phyloP scores from a whole-genome alignment of 208 protist species.

The Crithidia bombi region DNA sequence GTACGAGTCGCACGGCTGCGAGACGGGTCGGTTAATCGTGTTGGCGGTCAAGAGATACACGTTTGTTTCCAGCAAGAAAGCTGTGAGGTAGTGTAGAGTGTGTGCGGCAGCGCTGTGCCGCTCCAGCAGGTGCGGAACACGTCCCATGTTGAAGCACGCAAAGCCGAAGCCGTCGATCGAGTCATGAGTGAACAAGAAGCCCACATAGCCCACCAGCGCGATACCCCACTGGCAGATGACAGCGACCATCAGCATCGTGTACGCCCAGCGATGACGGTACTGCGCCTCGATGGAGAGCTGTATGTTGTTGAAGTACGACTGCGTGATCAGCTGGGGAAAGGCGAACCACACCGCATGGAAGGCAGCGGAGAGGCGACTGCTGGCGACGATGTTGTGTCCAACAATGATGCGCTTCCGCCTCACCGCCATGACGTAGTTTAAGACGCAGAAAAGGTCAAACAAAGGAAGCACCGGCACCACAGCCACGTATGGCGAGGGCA shows the following conservation, averaged over 20 bases:
- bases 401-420: constrained; percentile 35
- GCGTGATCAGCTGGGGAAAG: constrained; percentile 72
- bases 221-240: constrained; percentile 46
- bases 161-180: constrained; percentile 76
- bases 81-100: constrained; percentile 46
- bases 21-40: constrained; percentile 13
- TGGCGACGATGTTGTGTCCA: constrained; percentile 68
- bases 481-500: constrained; percentile 68
- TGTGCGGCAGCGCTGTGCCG: constrained; percentile 42
- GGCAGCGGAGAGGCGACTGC: constrained; percentile 51
- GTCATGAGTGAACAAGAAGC: constrained; percentile 53
- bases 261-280: constrained; percentile 26
- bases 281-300: not conserved
- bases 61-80: constrained; percentile 68
- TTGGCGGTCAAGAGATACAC: constrained; percentile 47
- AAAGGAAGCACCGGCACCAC: constrained; percentile 70
- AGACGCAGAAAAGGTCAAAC: constrained; percentile 67
- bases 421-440: constrained; percentile 48
- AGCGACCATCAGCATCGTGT: constrained; percentile 43
- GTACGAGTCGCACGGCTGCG: constrained; percentile 30
- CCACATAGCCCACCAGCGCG: constrained; percentile 51
- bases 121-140: constrained; percentile 34
- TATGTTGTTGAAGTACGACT: constrained; percentile 54
- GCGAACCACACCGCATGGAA: constrained; percentile 62
- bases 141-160: constrained; percentile 64